phyloP scores from a whole-genome alignment of 345 rosid genomes.

The Angophora floribunda region DNA sequence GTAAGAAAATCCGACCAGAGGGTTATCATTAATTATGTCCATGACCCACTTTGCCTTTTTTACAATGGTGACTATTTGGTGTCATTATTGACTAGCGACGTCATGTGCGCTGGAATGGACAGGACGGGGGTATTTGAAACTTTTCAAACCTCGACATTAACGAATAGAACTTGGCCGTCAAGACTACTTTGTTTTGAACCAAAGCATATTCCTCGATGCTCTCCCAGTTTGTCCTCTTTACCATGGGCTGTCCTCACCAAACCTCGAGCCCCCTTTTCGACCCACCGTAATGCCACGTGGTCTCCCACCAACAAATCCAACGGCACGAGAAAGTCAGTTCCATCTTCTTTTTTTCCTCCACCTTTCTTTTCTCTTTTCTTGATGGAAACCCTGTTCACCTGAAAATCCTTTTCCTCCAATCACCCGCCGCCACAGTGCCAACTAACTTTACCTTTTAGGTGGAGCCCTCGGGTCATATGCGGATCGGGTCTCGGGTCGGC shows the following conservation, averaged over 20 bases:
- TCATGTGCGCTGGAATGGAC: not conserved
- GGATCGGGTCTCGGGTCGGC: not conserved
- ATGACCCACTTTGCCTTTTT: not conserved
- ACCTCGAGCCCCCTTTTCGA: not conserved
- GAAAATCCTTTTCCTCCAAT: not conserved
- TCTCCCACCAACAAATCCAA: not conserved
- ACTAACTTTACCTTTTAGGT: not conserved
- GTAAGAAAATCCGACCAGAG: too few relatives aligned
- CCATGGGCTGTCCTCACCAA: not conserved
- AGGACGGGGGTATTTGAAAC: rapidly evolving
- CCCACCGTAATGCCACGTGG: not conserved
- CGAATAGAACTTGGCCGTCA: not conserved
- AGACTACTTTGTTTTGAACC: not conserved
- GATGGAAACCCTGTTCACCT: not conserved
- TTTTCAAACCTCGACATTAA: not conserved
- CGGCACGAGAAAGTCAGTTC: not conserved
- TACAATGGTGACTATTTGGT: not conserved
- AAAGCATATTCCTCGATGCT: not conserved
- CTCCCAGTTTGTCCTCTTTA: not conserved
- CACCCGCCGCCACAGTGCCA: not conserved
- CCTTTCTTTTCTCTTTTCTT: not conserved
- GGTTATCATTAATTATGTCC: not conserved
- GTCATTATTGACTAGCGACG: not conserved
- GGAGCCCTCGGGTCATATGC: not conserved
- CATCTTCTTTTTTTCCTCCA: not conserved